Evolutionary conservation across 352 stramenopile species (phyloP).

Genomic region (Globisporangium splendens): DNA sequence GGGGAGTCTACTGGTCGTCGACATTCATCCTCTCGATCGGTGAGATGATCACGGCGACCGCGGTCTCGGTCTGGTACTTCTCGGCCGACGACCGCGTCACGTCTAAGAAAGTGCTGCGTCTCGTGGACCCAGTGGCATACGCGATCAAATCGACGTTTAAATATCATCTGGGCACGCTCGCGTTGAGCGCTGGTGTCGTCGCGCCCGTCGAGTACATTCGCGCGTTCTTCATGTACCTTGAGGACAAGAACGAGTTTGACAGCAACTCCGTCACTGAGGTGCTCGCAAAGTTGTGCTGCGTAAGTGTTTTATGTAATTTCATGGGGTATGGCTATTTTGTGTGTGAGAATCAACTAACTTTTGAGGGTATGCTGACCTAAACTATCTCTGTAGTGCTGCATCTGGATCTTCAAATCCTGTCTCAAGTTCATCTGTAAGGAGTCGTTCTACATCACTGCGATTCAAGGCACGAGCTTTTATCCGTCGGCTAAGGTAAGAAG

Average conservation of each 20-base stretch:
- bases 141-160: slow-evolving; percentile 52
- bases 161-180: slow-evolving; percentile 73
- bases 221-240: slow-evolving; percentile 77
- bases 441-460: slow-evolving; percentile 74
- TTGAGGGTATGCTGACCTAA: too few species aligned
- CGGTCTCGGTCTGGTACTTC: slow-evolving; percentile 80
- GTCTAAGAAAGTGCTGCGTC: slow-evolving; percentile 45
- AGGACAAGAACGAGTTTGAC: slow-evolving; percentile 80
- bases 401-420: slow-evolving; percentile 81
- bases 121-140: slow-evolving; percentile 63
- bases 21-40: slow-evolving; percentile 61
- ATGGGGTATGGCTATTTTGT: background rate
- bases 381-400: slow-evolving; percentile 50
- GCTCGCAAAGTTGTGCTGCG: slow-evolving; percentile 63
- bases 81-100: slow-evolving; percentile 57
- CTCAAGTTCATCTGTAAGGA: slow-evolving; percentile 86
- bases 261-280: slow-evolving; percentile 54
- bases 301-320: slow-evolving; percentile 28
- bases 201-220: slow-evolving; percentile 62
- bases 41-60: slow-evolving; percentile 76
- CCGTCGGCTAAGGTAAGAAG: slow-evolving; percentile 57
- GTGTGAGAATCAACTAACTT: background rate
- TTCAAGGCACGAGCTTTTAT: slow-evolving; percentile 78
- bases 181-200: slow-evolving; percentile 56
- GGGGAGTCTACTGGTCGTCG: slow-evolving; percentile 80